Conservation (phyloP, 208 protist species). For the Acanthamoeba castellanii region DNA sequence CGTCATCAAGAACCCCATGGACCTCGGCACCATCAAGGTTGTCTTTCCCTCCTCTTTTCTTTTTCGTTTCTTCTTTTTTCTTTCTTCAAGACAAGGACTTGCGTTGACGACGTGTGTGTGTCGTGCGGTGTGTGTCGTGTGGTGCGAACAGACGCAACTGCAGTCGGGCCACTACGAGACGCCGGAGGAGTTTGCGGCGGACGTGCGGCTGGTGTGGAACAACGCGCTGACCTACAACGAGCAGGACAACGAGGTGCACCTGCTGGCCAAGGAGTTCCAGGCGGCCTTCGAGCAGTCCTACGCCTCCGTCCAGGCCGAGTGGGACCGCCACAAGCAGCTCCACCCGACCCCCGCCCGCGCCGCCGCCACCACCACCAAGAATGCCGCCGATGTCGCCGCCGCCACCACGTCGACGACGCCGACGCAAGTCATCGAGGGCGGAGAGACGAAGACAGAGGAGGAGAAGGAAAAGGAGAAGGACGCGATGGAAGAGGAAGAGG, state of each 20-base stretch:
- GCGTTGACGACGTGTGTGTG: not conserved
- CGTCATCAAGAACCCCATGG: constrained; percentile 91
- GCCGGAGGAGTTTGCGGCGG: constrained; percentile 69
- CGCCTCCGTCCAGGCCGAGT: not conserved
- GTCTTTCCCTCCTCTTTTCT: not conserved
- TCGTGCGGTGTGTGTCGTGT: not conserved
- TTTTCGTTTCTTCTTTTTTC: no score
- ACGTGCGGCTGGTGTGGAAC: constrained; percentile 78
- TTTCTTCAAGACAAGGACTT: no score
- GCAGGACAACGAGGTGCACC: constrained; percentile 32
- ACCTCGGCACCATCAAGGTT: constrained; percentile 85
- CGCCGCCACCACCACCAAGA: not conserved
- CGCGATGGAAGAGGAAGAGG: not conserved
- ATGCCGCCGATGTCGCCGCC: not conserved
- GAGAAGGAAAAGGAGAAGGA: no score
- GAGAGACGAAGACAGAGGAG: not conserved
- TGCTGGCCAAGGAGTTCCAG: constrained; percentile 53
- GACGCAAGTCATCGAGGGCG: not conserved
- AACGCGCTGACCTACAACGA: constrained; percentile 80
- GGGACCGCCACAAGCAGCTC: constrained; percentile 10
- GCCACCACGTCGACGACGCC: no score
- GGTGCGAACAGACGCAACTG: constrained; percentile 38
- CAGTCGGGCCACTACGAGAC: constrained; percentile 55
- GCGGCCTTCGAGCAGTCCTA: constrained; percentile 16
- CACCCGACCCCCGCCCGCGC: no score